Evolutionary conservation across 805 yeast species (phyloP).

Genomic region (Pichia nakasei): DNA sequence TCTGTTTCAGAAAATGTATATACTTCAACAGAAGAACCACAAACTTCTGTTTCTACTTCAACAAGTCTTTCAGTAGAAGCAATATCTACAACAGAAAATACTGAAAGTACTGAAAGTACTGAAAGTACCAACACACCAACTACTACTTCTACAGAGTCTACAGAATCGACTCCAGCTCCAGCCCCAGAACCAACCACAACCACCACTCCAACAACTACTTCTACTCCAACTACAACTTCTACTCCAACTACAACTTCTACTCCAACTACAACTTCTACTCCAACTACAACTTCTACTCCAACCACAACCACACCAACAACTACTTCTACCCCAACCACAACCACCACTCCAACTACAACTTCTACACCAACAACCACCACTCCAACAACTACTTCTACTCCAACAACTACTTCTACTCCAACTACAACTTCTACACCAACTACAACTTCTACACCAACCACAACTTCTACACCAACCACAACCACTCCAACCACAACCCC

Average conservation of each 20-base stretch:
- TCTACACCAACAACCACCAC: conserved; percentile 3
- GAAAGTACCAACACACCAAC: conserved; percentile 8
- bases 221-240: conserved; percentile 5
- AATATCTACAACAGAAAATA: conserved; percentile 5
- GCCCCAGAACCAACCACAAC: too few species aligned
- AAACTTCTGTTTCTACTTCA: conserved; percentile 5
- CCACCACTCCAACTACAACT: conserved; percentile 2
- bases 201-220: conserved; percentile 5
- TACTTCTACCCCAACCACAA: conserved; percentile 1
- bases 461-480: conserved; percentile 4
- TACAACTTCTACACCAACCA: conserved; percentile 8
- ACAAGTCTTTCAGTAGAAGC: conserved; percentile 1
- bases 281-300: conserved; percentile 9
- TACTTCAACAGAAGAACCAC: conserved; percentile 2
- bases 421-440: conserved; percentile 12
- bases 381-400: conserved; percentile 7
- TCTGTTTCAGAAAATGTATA: conserved; percentile 10
- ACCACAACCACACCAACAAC: conserved; percentile 9
- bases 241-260: conserved; percentile 3
- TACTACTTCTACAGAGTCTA: conserved; percentile 20
- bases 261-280: conserved; percentile 7
- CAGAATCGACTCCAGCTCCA: conserved; percentile 9
- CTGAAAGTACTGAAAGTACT: too few species aligned
- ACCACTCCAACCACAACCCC: conserved; percentile 7
- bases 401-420: conserved; percentile 9